Evolutionary conservation across 805 yeast species (phyloP).

Genomic region (Sporopachydermia lactativora): DNA sequence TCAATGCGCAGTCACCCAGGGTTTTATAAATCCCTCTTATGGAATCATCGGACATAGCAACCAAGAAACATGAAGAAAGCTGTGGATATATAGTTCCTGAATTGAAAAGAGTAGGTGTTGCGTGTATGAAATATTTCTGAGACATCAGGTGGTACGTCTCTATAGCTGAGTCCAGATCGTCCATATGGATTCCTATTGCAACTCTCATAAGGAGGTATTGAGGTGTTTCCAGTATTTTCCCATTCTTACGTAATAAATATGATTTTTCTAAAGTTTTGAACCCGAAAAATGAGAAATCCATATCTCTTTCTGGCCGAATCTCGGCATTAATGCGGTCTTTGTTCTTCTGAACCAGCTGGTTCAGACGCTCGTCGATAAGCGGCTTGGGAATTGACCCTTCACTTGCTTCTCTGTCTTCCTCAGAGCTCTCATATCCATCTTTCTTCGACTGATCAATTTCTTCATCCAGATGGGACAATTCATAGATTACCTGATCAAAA

Average conservation of each 20-base stretch:
- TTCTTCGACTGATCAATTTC: no score
- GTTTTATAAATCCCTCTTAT: conserved; percentile 92
- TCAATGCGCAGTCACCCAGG: conserved; percentile 73
- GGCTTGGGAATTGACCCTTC: neutral
- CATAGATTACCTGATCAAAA: conserved; percentile 63
- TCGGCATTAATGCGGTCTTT: conserved; percentile 58
- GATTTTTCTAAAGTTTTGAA: conserved; percentile 86
- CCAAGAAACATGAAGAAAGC: conserved; percentile 83
- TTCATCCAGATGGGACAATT: conserved; percentile 55
- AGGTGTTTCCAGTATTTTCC: conserved; percentile 74
- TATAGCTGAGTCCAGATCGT: conserved; percentile 43
- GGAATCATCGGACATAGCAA: conserved; percentile 89
- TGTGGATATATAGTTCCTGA: conserved; percentile 81
- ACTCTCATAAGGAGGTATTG: conserved; percentile 87
- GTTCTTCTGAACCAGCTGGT: conserved; percentile 46
- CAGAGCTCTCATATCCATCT: conserved; percentile 80
- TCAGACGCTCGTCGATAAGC: conserved; percentile 55
- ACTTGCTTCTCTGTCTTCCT: conserved; percentile 50
- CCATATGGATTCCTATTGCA: conserved; percentile 78
- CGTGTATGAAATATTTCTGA: conserved; percentile 76
- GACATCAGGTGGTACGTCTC: conserved; percentile 89
- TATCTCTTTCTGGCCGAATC: conserved; percentile 66
- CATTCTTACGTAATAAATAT: conserved; percentile 53
- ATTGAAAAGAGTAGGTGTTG: conserved; percentile 89
- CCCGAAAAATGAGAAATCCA: conserved; percentile 71